Evolutionary conservation across 441 rosid species (phyloP).

Genomic region (Breynia disticha): DNA sequence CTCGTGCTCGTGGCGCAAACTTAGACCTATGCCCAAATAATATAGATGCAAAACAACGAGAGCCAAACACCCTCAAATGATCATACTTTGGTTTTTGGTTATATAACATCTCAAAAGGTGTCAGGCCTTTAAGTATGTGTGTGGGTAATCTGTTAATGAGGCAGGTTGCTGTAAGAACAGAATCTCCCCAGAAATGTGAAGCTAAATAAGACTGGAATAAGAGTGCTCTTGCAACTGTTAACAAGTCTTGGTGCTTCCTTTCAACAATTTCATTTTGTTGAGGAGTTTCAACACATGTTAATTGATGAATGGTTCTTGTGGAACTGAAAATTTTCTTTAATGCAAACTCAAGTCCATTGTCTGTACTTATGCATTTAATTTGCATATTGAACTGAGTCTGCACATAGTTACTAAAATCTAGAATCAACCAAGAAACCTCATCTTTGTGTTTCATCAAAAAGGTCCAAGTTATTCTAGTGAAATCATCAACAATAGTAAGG

Average conservation of each 20-base stretch:
- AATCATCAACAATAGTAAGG: constrained; percentile 2
- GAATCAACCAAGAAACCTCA: not conserved
- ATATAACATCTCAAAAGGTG: constrained; percentile 1
- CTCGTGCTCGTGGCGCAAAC: not conserved
- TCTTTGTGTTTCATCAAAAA: not conserved
- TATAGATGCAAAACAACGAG: not conserved
- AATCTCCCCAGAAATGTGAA: not conserved
- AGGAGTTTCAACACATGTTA: not conserved
- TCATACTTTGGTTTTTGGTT: not conserved
- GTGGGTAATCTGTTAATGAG: not conserved
- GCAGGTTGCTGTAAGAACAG: not conserved
- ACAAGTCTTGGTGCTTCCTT: not conserved
- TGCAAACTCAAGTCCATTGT: not conserved
- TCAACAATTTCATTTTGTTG: not conserved
- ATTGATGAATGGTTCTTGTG: not conserved
- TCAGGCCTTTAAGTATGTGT: not conserved
- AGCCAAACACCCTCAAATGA: not conserved
- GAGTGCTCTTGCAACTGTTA: not conserved
- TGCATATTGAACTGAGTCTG: not conserved
- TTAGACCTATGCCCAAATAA: not conserved
- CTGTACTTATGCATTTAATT: not conserved
- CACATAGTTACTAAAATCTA: not conserved
- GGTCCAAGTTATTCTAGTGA: not conserved
- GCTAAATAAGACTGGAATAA: not conserved
- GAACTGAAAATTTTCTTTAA: not conserved